A percentile compares a stretch with the other conserved stretches of the same genome.
These are phyloP conservation scores for Purpureocillium lavendulum DNA, from an alignment of 2,329 filamentous ascomycete genomes.

Conservation along the genomic window DNA sequence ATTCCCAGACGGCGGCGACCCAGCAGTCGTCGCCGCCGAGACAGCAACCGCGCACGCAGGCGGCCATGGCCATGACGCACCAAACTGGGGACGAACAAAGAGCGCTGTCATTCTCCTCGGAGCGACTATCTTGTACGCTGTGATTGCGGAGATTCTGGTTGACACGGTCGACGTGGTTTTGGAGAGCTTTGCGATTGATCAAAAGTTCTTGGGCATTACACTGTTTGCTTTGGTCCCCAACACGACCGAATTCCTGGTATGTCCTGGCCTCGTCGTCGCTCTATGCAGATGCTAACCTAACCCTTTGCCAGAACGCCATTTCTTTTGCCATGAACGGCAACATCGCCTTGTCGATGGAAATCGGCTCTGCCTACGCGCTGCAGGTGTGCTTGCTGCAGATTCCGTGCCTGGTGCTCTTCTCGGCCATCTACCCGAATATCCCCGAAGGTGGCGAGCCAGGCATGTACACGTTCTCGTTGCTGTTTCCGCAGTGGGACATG, in stretches of 20 bases:
- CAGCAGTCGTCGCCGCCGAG: conserved; percentile 19
- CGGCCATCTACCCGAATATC: conserved; percentile 57
- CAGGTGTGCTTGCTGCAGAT: conserved; percentile 95
- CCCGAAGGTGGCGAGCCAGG: conserved; percentile 28
- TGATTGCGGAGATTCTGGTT: conserved; percentile 94
- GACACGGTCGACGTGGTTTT: conserved; percentile 96
- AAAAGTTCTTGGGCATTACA: conserved; percentile 96
- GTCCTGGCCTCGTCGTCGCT: conserved; percentile 17
- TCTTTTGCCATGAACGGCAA: conserved; percentile 99
- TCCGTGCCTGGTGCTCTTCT: conserved; percentile 86
- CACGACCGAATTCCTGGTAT: conserved; percentile 91
- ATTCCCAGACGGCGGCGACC: conserved; percentile 38
- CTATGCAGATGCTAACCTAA: conserved; percentile 2
- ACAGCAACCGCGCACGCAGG: conserved; percentile 23
- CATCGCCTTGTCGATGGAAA: conserved; percentile 97
- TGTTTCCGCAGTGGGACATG: conserved; percentile 99
- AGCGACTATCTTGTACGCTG: conserved; percentile 86
- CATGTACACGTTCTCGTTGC: conserved; percentile 69
- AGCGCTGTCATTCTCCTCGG: conserved; percentile 81
- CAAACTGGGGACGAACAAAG: conserved; percentile 92
- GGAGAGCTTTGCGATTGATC: conserved; percentile 81
- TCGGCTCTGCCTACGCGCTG: conserved; percentile 91
- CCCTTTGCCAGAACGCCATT: conserved; percentile 68
- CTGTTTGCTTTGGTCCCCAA: conserved; percentile 95
- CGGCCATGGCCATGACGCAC: conserved; percentile 77